Evolutionary conservation across 495 filamentous ascomycete genomes (phyloP).

Genomic region (Penicillium maclennaniae): DNA sequence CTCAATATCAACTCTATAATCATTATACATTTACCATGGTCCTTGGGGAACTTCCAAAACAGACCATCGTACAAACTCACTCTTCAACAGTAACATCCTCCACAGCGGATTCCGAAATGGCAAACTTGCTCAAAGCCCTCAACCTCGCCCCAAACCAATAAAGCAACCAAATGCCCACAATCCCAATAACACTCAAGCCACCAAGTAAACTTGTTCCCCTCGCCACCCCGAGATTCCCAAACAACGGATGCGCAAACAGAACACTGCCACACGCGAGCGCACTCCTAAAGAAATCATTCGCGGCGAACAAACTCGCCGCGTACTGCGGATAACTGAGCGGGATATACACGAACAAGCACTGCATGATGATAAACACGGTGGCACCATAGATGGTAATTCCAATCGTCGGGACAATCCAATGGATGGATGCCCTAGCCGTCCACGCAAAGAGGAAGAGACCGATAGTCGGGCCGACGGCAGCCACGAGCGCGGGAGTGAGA

Average conservation of each 20-base stretch:
- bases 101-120: constrained; percentile 7
- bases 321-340: constrained; percentile 60
- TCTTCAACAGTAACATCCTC: neutral
- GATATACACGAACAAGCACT: constrained; percentile 64
- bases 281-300: constrained; percentile 56
- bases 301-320: constrained; percentile 58
- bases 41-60: no score
- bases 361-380: constrained; percentile 49
- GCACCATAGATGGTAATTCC: constrained; percentile 54
- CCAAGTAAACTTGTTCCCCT: constrained; percentile 53
- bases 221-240: constrained; percentile 54
- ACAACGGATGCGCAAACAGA: constrained; percentile 55
- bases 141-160: constrained; percentile 26
- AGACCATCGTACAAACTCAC: no score
- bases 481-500: constrained; percentile 54
- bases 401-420: constrained; percentile 62
- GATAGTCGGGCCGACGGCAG: constrained; percentile 48
- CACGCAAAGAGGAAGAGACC: constrained; percentile 64
- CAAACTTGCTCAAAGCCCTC: constrained; percentile 31
- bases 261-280: constrained; percentile 55
- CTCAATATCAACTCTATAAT: neutral
- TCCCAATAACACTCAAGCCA: constrained; percentile 52
- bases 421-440: constrained; percentile 51
- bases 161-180: constrained; percentile 48
- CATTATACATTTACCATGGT: neutral